These are phyloP conservation scores for Epichloe hybrida DNA, from an alignment of 2,329 filamentous ascomycete species.

Conservation along the genomic window DNA sequence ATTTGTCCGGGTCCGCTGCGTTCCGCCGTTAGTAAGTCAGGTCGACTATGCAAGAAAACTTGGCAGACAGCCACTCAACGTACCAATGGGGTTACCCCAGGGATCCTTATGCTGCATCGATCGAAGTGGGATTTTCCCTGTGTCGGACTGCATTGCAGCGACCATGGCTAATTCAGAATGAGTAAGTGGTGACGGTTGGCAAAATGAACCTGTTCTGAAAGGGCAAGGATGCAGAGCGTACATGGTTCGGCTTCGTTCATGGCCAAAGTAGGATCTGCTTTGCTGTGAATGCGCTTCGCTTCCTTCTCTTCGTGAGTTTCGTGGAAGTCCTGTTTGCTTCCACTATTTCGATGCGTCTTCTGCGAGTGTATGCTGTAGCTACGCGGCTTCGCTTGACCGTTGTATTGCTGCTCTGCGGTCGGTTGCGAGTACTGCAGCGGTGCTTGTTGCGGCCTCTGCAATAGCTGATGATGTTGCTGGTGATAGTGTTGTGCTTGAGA, in stretches of 20 bases:
- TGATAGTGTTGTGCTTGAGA: slow-evolving; percentile 16
- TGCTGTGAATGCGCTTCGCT: slow-evolving; percentile 58
- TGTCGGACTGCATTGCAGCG: slow-evolving; percentile 48
- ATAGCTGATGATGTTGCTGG: slow-evolving; percentile 11
- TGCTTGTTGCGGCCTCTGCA: slow-evolving; percentile 12
- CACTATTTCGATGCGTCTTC: slow-evolving; percentile 39
- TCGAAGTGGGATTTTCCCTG: slow-evolving; percentile 57
- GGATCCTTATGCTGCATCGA: slow-evolving; percentile 66
- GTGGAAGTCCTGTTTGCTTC: slow-evolving; percentile 48
- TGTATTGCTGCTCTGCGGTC: slow-evolving; percentile 14
- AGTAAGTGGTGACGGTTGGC: slow-evolving; percentile 7
- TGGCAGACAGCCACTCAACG: slow-evolving; percentile 12
- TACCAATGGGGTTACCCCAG: slow-evolving; percentile 73
- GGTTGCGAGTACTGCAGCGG: slow-evolving; percentile 14
- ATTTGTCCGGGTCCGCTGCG: slow-evolving; percentile 83
- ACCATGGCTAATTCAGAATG: slow-evolving; percentile 38
- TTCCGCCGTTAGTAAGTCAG: slow-evolving; percentile 6
- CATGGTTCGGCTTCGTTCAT: slow-evolving; percentile 84
- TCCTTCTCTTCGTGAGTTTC: slow-evolving; percentile 66
- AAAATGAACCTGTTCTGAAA: background rate
- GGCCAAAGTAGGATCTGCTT: slow-evolving; percentile 83
- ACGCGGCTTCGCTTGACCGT: slow-evolving; percentile 29
- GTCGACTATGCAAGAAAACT: background rate
- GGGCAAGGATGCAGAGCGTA: slow-evolving; percentile 31
- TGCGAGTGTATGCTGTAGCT: slow-evolving; percentile 48